Conservation (phyloP, 106 monocot species). For the Chionographis japonica region DNA sequence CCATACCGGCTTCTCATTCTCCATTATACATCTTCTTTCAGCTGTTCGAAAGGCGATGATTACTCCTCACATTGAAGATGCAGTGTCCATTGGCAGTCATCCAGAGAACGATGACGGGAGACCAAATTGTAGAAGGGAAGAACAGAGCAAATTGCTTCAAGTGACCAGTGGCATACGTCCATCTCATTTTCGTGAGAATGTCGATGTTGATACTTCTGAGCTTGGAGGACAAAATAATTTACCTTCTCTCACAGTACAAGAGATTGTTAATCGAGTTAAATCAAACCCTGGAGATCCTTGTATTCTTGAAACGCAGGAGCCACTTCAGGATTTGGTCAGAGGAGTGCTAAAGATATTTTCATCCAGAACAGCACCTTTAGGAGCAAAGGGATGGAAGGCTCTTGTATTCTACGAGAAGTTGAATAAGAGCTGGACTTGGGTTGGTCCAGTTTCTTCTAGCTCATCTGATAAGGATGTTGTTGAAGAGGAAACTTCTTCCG, state of each 20-base stretch:
- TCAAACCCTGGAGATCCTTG: conserved; percentile 92
- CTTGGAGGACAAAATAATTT: conserved; percentile 21
- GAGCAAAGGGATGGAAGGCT: conserved; percentile 87
- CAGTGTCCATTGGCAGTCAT: conserved; percentile 9
- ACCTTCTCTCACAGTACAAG: conserved; percentile 77
- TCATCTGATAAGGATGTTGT: conserved; percentile 33
- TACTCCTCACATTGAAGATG: conserved; percentile 45
- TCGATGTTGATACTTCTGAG: conserved; percentile 21
- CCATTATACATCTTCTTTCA: conserved; percentile 89
- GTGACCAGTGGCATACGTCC: conserved; percentile 6
- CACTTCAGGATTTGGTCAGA: conserved; percentile 86
- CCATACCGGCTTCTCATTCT: conserved; percentile 93
- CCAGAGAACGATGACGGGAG: conserved; percentile 9
- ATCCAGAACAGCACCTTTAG: conserved; percentile 89
- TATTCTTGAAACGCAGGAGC: conserved; percentile 92
- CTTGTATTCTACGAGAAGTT: conserved; percentile 72
- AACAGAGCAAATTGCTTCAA: conserved; percentile 8
- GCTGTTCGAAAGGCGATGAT: conserved; percentile 78
- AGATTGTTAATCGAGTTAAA: conserved; percentile 66
- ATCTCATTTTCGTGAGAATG: conserved; percentile 16
- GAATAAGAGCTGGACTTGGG: conserved; percentile 83
- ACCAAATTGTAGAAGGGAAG: conserved; percentile 14
- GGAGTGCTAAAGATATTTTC: conserved; percentile 90
- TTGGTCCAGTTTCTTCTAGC: conserved; percentile 46
- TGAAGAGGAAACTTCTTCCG: conserved; percentile 88